phyloP scores from a whole-genome alignment of 305 asterid species.

The Fraxinus angustifolia region DNA sequence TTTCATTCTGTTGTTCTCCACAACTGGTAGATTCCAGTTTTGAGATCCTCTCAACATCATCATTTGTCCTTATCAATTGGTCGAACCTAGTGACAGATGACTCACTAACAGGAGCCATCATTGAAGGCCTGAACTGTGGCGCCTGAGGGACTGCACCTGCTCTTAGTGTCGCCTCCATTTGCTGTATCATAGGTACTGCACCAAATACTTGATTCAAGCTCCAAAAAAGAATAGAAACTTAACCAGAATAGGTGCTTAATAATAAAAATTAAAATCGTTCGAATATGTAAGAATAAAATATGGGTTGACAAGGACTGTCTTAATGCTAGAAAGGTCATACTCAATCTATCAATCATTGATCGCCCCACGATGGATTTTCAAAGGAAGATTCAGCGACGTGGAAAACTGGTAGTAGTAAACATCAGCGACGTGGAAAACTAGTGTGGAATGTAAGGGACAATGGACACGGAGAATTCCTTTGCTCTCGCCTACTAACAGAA shows the following conservation, averaged over 20 bases:
- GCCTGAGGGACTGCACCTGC: conserved; percentile 88
- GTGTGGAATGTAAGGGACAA: background rate
- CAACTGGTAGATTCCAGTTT: conserved; percentile 15
- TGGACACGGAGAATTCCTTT: background rate
- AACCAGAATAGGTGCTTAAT: background rate
- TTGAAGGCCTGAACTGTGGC: conserved; percentile 59
- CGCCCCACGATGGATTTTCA: background rate
- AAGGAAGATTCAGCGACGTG: background rate
- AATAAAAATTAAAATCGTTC: background rate
- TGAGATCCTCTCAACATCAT: conserved; percentile 20
- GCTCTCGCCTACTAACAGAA: background rate
- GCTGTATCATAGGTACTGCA: conserved; percentile 97
- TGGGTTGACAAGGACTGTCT: background rate
- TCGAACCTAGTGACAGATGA: background rate
- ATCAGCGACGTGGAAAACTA: too few species aligned
- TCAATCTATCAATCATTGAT: background rate
- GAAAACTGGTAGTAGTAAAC: background rate
- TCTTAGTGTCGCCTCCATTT: conserved; percentile 68
- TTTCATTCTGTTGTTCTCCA: background rate
- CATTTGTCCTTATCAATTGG: conserved; percentile 9
- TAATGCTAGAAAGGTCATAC: background rate
- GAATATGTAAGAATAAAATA: too few species aligned
- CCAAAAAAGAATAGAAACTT: background rate
- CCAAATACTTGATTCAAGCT: background rate
- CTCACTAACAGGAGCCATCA: conserved; percentile 32